Conservation (phyloP, 2,329 filamentous ascomycete genomes). For the Pestalotiopsis fici region DNA sequence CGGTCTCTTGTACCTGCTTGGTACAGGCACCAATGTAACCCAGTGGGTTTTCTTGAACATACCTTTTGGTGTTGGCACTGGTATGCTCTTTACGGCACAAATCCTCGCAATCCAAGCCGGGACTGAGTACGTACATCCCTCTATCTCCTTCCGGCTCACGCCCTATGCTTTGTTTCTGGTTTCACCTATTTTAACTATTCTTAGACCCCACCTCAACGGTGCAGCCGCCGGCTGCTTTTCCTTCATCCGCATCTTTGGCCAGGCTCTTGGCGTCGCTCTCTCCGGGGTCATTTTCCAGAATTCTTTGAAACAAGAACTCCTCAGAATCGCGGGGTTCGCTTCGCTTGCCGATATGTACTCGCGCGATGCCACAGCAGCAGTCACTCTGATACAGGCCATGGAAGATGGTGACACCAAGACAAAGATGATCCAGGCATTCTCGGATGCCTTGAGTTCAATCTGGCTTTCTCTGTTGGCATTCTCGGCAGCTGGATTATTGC, state of each 20-base stretch:
- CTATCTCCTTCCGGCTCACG: neutral
- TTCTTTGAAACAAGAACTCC: constrained; percentile 17
- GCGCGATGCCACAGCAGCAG: constrained; percentile 58
- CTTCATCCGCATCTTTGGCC: constrained; percentile 67
- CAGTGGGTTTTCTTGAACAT: constrained; percentile 64
- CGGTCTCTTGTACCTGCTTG: constrained; percentile 54
- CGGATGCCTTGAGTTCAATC: constrained; percentile 31
- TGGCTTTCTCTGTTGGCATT: constrained; percentile 33
- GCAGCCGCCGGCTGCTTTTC: constrained; percentile 67
- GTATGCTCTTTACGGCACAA: constrained; percentile 66
- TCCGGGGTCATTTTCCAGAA: constrained; percentile 73
- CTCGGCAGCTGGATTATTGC: constrained; percentile 21
- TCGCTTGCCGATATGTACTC: constrained; percentile 38
- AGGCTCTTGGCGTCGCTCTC: constrained; percentile 66
- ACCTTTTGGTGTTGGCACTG: constrained; percentile 60
- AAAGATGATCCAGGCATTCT: constrained; percentile 32
- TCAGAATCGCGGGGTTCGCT: neutral
- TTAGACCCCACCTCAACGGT: constrained; percentile 39
- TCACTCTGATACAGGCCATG: constrained; percentile 59
- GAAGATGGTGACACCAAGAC: constrained; percentile 26
- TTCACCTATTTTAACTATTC: neutral
- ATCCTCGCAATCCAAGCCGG: constrained; percentile 65
- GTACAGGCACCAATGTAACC: constrained; percentile 46
- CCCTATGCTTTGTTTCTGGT: too few species aligned
- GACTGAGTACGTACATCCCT: constrained; percentile 32